phyloP scores from a whole-genome alignment of 2,329 filamentous ascomycete species.

The Ophiostoma himal-ulmi region DNA sequence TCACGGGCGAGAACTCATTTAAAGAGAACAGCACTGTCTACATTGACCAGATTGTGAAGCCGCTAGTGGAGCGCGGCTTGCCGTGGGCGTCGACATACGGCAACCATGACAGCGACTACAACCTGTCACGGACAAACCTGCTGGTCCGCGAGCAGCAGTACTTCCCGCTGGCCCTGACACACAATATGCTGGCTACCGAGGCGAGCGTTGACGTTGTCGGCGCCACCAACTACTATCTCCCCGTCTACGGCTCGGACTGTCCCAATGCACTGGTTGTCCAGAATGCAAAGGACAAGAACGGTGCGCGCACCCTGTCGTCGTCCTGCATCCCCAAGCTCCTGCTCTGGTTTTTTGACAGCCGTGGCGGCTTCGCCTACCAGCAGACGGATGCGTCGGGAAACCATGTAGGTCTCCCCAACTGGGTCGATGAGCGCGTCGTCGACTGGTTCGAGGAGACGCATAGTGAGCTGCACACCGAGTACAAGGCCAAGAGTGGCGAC shows the following conservation, averaged over 20 bases:
- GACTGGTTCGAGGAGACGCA: constrained; percentile 41
- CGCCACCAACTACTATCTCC: constrained; percentile 33
- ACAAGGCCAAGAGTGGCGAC: constrained; percentile 21
- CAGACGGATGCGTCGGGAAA: constrained; percentile 23
- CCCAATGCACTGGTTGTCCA: neutral
- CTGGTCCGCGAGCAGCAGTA: constrained; percentile 28
- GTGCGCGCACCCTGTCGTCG: constrained; percentile 8
- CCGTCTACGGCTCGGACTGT: constrained; percentile 29
- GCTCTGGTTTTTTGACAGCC: constrained; percentile 58
- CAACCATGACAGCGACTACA: constrained; percentile 52
- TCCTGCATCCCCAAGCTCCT: constrained; percentile 34
- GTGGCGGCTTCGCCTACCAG: constrained; percentile 43
- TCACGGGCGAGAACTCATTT: constrained; percentile 53
- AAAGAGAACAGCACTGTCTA: constrained; percentile 43
- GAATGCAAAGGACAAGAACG: neutral
- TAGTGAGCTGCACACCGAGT: constrained; percentile 29
- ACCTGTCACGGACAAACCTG: constrained; percentile 38
- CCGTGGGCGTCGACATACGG: constrained; percentile 55
- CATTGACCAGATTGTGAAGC: constrained; percentile 44
- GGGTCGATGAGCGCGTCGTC: constrained; percentile 42
- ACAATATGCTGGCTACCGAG: constrained; percentile 27
- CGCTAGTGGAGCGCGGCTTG: constrained; percentile 41
- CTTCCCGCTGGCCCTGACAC: constrained; percentile 27
- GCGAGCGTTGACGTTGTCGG: constrained; percentile 23
- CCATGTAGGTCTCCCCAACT: constrained; percentile 32